These are phyloP conservation scores for Capronia americana DNA, from an alignment of 2,329 filamentous ascomycete species.

Conservation along the genomic window DNA sequence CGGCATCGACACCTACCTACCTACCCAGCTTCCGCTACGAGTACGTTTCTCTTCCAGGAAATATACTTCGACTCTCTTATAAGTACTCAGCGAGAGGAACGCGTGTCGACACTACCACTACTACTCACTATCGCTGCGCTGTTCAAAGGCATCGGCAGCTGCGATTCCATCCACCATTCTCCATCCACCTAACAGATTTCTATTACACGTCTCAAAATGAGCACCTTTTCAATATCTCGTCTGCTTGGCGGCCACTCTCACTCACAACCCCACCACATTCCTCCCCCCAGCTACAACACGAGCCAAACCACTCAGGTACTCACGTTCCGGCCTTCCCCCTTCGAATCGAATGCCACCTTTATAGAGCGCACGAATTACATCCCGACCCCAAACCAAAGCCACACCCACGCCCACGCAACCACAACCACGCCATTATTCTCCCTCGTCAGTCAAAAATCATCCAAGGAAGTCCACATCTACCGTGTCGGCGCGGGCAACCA, in stretches of 20 bases:
- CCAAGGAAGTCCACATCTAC: conserved; percentile 3
- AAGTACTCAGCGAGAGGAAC: no score
- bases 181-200: neutral
- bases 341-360: neutral
- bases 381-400: neutral
- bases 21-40: no score
- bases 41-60: no score
- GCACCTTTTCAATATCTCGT: neutral
- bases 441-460: neutral
- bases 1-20: no score
- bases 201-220: neutral
- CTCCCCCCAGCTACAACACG: neutral
- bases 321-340: conserved; percentile 3
- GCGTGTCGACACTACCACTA: no score
- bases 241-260: neutral
- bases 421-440: conserved; percentile 1
- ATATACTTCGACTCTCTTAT: no score
- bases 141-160: no score
- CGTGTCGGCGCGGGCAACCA: neutral
- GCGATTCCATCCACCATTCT: neutral
- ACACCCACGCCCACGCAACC: no score
- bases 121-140: no score
- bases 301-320: conserved; percentile 1
- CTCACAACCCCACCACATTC: neutral
- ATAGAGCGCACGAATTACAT: conserved; percentile 6